These are phyloP conservation scores for Odontarrhena argentea DNA, from an alignment of 345 rosid genomes.

Conservation along the genomic window DNA sequence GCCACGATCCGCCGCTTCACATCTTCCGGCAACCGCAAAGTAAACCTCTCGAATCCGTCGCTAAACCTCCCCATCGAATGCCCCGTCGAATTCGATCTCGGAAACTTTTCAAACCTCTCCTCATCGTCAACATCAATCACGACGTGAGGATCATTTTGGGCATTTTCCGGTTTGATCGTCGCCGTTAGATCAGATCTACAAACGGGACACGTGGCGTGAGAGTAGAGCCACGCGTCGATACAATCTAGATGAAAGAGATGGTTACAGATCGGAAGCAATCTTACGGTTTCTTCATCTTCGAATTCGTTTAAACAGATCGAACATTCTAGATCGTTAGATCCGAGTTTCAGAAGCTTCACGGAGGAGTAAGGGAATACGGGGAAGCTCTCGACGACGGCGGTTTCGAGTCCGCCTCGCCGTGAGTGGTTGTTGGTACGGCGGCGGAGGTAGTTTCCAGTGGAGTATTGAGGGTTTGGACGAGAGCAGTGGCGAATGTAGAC, in stretches of 20 bases:
- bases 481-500: constrained; percentile 33
- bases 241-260: constrained; percentile 64
- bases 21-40: constrained; percentile 59
- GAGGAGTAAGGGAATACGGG: constrained; percentile 60
- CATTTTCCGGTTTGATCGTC: constrained; percentile 16
- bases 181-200: constrained; percentile 55
- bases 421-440: background rate
- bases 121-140: constrained; percentile 39
- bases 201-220: constrained; percentile 60
- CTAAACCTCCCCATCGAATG: constrained; percentile 49
- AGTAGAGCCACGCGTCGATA: constrained; percentile 55
- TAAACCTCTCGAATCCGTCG: constrained; percentile 44
- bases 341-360: constrained; percentile 53
- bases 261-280: constrained; percentile 53
- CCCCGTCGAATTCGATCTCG: constrained; percentile 60
- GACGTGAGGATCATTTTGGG: constrained; percentile 23
- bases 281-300: constrained; percentile 46
- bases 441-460: background rate
- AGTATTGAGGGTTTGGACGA: background rate
- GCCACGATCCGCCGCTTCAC: constrained; percentile 39
- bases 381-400: constrained; percentile 53
- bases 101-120: constrained; percentile 39
- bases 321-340: constrained; percentile 54
- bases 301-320: constrained; percentile 57
- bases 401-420: constrained; percentile 52